Evolutionary conservation across 176 grass and related monocot genomes (phyloP).

Genomic region (Ananas comosus): DNA sequence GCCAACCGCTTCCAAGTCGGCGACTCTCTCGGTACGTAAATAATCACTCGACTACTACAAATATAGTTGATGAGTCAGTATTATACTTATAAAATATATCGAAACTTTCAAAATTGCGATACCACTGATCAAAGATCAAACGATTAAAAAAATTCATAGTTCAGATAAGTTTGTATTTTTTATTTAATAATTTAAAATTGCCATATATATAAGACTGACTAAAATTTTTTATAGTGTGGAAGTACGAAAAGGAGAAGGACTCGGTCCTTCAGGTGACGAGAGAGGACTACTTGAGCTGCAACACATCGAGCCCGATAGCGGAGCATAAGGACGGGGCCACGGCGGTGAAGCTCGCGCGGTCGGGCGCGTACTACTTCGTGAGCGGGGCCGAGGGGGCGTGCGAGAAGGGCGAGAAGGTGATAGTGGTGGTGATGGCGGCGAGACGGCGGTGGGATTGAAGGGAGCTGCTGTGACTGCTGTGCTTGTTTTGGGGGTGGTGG

Average conservation of each 20-base stretch:
- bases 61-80: not conserved
- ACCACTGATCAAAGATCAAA: too few relatives aligned
- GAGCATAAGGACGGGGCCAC: slow-evolving; percentile 20
- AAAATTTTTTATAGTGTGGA: slow-evolving; percentile 29
- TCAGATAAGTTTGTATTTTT: too few relatives aligned
- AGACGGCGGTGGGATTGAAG: not conserved
- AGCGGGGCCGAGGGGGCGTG: slow-evolving; percentile 13
- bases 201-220: not conserved
- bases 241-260: slow-evolving; percentile 31
- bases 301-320: slow-evolving; percentile 24
- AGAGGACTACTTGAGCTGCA: slow-evolving; percentile 33
- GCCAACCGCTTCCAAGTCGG: slow-evolving; percentile 34
- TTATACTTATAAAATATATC: too few relatives aligned
- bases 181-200: not conserved
- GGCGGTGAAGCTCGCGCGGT: slow-evolving; percentile 6
- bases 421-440: slow-evolving; percentile 20
- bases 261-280: slow-evolving; percentile 40
- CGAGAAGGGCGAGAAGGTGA: slow-evolving; percentile 23
- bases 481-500: not conserved
- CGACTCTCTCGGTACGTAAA: slow-evolving; percentile 31
- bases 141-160: not conserved
- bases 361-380: slow-evolving; percentile 31
- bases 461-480: not conserved
- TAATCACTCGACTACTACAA: not conserved
- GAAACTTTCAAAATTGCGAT: not conserved